A percentile compares a stretch with the other conserved stretches of the same genome.
These are phyloP conservation scores for Didymella sp. DNA, from an alignment of 2,329 filamentous ascomycete species.

Conservation along the genomic window DNA sequence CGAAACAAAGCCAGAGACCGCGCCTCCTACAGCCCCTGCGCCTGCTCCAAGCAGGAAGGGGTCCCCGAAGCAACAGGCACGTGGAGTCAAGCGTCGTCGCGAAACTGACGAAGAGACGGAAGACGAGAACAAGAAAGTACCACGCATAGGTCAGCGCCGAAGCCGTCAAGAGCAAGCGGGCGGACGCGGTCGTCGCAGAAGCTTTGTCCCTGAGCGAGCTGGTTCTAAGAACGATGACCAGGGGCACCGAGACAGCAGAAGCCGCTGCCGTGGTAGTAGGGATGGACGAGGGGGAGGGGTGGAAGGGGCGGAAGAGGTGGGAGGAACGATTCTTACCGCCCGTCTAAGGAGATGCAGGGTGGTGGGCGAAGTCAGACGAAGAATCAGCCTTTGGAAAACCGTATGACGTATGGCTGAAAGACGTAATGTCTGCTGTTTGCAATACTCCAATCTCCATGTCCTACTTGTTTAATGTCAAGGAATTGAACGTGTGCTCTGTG, in stretches of 20 bases:
- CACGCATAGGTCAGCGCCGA: not conserved
- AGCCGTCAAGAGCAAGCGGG: not conserved
- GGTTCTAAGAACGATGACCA: not conserved
- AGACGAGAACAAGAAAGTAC: not conserved
- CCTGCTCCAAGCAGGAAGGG: not conserved
- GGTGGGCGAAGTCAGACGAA: not conserved
- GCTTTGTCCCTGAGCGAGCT: not conserved
- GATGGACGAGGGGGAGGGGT: not conserved
- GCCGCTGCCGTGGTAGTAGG: not conserved
- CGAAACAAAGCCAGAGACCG: not conserved
- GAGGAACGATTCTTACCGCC: not conserved
- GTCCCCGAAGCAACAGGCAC: not conserved
- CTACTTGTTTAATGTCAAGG: not conserved
- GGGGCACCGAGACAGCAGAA: not conserved
- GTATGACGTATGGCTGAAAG: not conserved
- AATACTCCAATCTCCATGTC: not conserved
- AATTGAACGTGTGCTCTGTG: no score
- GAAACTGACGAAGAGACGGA: not conserved
- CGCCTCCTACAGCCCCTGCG: no score
- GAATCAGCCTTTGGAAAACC: not conserved
- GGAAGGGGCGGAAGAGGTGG: not conserved
- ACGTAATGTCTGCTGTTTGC: not conserved
- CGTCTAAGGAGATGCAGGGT: not conserved
- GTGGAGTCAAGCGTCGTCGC: not conserved
- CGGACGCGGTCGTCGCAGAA: not conserved